Base-by-base conservation (phyloP, 2,329 filamentous ascomycete species). In the Penicillium brevicompactum region DNA sequence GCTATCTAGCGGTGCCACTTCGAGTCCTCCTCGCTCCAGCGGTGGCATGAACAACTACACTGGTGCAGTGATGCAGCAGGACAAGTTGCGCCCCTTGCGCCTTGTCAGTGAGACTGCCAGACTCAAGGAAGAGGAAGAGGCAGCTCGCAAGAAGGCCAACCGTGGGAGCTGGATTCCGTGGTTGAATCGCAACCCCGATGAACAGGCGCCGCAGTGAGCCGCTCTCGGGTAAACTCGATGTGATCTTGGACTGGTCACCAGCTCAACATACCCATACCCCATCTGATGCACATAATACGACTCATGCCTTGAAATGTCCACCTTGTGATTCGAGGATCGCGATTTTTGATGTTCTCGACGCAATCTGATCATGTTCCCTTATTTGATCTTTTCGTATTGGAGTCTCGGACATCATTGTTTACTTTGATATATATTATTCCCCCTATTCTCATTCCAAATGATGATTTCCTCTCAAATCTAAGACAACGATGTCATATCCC, bases 41-140 rank as follows among this genome's bases (percentile, higher is more conserved):
- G 87, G 84, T 67, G 87, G 84, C 65, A 82, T 87, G 65, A 88
- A 82, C 67, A 87, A 86, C 56, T 88, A 91, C 55, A 88, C 87
- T 32, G 83, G 80, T 9, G 85, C 82, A n/a, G 79, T 83, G 9
- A 79, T 80, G 68, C 84, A 81, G 21, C 82, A 83, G 63, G 88
- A 87, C 67, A 94, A 94, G 74, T 87, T 95, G 55, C 84, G 92
- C 34, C 93, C 93, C 6, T 78, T 99, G 61, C 84, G 93, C 14
- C 81, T 99, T 30, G 92, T 97, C 62, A 76, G 74, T 49, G 77
- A 76, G 52, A 67, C 73, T 22, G 70, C 78, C 49, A 72, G 65
- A 22, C 61, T 68, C 5, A 72, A 75, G 31, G 75, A 77, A 30
- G 75, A 76, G 40, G 77, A 79, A 48, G 72, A 76, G 41, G 62